Conservation (phyloP, 2,329 filamentous ascomycete species). For the Penicillium expansum region DNA sequence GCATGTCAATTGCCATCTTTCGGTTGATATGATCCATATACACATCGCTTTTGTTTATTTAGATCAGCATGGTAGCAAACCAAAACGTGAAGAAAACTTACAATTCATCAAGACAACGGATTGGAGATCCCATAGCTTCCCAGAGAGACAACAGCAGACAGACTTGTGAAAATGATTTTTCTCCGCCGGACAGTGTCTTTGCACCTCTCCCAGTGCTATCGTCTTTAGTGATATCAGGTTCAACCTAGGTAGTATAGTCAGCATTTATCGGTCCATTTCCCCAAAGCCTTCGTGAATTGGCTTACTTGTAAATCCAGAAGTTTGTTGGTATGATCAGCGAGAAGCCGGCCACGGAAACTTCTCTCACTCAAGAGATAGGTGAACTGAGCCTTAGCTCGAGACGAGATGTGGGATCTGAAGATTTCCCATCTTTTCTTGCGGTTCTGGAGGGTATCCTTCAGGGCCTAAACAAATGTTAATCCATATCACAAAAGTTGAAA, state of each 20-base stretch:
- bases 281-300: not conserved
- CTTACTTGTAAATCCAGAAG: conserved; percentile 71
- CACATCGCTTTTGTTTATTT: conserved; percentile 66
- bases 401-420: conserved; percentile 82
- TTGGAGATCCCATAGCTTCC: conserved; percentile 96
- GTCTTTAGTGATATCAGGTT: conserved; percentile 67
- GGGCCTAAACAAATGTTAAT: conserved; percentile 36
- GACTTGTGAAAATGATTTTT: conserved; percentile 97
- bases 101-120: conserved; percentile 95
- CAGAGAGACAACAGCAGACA: conserved; percentile 89
- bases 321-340: conserved; percentile 72
- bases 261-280: not conserved
- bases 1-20: conserved; percentile 88
- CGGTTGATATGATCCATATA: conserved; percentile 99
- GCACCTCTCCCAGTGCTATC: conserved; percentile 73
- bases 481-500: conserved; percentile 7
- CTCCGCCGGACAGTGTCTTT: conserved; percentile 89
- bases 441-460: conserved; percentile 61
- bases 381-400: conserved; percentile 82
- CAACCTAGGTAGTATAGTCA: conserved; percentile 45
- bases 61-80: not conserved
- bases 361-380: conserved; percentile 84
- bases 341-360: conserved; percentile 77
- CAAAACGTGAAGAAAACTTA: conserved; percentile 35
- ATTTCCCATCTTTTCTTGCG: conserved; percentile 73